phyloP scores from a whole-genome alignment of 1,284 basidiomycete genomes.

The Ganoderma resinaceum region DNA sequence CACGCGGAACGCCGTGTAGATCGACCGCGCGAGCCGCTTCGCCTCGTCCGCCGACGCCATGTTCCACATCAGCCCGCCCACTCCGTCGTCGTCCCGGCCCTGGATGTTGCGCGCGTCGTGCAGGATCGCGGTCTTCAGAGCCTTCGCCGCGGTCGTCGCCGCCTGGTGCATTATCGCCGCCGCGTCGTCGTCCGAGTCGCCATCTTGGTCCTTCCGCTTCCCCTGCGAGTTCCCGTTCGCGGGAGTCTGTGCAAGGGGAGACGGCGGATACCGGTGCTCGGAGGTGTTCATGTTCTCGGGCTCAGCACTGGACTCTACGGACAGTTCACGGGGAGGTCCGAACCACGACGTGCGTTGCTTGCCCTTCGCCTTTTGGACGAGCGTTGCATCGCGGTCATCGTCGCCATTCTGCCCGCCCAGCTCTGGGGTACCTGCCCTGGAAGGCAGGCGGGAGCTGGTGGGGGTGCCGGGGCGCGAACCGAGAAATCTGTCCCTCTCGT shows the following conservation, averaged over 20 bases:
- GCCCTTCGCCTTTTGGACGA: conserved; percentile 33
- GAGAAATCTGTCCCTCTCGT: conserved; percentile 40
- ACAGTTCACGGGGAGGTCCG: conserved; percentile 16
- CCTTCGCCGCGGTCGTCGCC: conserved; percentile 66
- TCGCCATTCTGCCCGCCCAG: conserved; percentile 34
- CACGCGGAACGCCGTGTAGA: conserved; percentile 70
- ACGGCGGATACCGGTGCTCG: conserved; percentile 30
- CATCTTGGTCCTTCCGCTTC: conserved; percentile 17
- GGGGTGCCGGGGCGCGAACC: conserved; percentile 27
- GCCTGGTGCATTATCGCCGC: conserved; percentile 31
- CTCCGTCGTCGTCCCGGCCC: conserved; percentile 51
- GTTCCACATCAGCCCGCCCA: conserved; percentile 54
- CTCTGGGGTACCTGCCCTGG: conserved; percentile 31
- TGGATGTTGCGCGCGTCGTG: conserved; percentile 78
- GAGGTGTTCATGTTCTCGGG: conserved; percentile 25
- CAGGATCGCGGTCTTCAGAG: conserved; percentile 69
- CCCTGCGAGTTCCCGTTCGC: conserved; percentile 19
- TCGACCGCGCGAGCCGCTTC: conserved; percentile 75
- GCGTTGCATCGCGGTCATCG: conserved; percentile 33
- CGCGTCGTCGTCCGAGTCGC: conserved; percentile 35
- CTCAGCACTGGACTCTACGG: conserved; percentile 20
- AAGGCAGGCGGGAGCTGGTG: conserved; percentile 24
- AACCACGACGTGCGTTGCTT: conserved; percentile 31
- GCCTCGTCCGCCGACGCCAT: conserved; percentile 67
- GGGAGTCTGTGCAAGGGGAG: conserved; percentile 29